Base-by-base conservation (phyloP, 2,329 filamentous ascomycete genomes). In the Arthrobotrys sinensis region DNA sequence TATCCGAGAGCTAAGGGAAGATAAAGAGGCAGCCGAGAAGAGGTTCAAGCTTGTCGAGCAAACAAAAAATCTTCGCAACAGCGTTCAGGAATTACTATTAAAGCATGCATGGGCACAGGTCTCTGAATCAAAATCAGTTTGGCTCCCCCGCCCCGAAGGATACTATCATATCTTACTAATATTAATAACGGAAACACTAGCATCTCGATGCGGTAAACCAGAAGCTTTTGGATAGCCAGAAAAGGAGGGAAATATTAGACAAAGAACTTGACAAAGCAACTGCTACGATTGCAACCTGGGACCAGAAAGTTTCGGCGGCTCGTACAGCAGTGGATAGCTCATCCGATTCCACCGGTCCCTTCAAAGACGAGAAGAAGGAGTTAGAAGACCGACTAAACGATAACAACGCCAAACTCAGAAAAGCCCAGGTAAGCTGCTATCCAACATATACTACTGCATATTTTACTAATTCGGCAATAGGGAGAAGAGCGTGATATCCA, bases 81-180 rank as follows among this genome's bases (percentile, higher is more conserved):
- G 89, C 73, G 87, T 90, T 55, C 87, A 87, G 38, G 86, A 89
- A 24, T 86, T 92, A 52, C 85, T 87, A 50, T 87, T 88, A 16
- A 91, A 96, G 85, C 86, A 93, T 79, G 91, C 92, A n/a, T 99
- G 96, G 96, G 89, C 90, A 24, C 93, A 96, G 82, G 94, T 98
- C 0, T 89, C 90, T 60, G 90, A 93, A 70, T 88, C 92, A 83
- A 95, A 98, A 84, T 85, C 84, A 40, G 85, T 86, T 62, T 36
- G 50, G 6, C 28, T 38, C 11, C 46, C 7, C 53, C 28, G 7
- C n/a, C 62, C 16, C 8, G 3, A 16, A 43, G 6, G 24, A 21
- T 32, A 40, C 32, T 43, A 21, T 14, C 10, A 1, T 28, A 4
- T 19, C 36, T 32, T 24, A 60, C 55, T 65, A 60, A 77, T 24